phyloP scores from a whole-genome alignment of 2,329 filamentous ascomycete genomes.

The Neurospora sp. region DNA sequence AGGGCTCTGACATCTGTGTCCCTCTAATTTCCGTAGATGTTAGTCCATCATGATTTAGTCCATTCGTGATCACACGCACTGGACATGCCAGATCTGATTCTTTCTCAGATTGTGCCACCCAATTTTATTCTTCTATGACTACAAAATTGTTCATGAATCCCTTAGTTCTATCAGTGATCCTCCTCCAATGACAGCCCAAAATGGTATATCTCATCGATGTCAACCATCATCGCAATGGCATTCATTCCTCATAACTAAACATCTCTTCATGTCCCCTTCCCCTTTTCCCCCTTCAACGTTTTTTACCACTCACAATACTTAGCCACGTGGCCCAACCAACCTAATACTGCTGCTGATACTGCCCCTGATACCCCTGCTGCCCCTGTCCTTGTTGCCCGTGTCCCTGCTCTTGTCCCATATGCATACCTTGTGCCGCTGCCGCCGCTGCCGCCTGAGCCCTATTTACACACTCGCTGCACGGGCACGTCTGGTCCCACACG shows the following conservation, averaged over 20 bases:
- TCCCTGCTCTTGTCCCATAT: neutral
- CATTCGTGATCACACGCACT: neutral
- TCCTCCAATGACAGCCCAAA: neutral
- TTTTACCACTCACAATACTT: neutral
- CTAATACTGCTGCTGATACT: constrained; percentile 1
- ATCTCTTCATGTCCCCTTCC: neutral
- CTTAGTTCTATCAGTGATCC: neutral
- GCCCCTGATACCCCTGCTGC: neutral
- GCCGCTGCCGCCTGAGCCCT: neutral
- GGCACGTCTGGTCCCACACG: constrained; percentile 44
- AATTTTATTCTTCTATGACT: neutral
- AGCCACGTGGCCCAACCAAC: neutral
- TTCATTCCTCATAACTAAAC: neutral
- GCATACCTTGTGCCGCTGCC: neutral
- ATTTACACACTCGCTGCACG: constrained; percentile 39
- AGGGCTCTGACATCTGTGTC: neutral
- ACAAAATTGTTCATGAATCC: neutral
- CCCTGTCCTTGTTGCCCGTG: constrained; percentile 2
- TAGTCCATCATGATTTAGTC: neutral
- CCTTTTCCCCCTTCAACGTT: neutral
- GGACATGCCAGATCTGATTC: neutral
- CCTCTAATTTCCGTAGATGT: neutral
- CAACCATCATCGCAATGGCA: neutral
- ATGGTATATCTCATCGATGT: neutral
- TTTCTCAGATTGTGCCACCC: neutral